phyloP scores from a whole-genome alignment of 768 basidiomycete genomes.

The Auricularia cornea region DNA sequence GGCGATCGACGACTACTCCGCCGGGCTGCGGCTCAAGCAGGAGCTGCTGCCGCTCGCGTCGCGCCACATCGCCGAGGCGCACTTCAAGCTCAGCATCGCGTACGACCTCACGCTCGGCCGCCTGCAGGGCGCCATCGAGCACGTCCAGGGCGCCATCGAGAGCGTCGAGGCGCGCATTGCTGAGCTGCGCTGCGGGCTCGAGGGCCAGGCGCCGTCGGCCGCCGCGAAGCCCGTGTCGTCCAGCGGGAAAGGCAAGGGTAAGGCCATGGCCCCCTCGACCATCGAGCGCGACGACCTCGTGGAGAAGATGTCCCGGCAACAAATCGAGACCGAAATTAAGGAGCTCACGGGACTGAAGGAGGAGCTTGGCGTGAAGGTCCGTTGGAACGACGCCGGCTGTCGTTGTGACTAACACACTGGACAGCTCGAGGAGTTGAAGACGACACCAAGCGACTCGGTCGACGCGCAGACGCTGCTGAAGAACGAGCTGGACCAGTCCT shows the following conservation, averaged over 20 bases:
- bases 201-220: constrained; percentile 24
- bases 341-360: constrained; percentile 68
- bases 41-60: constrained; percentile 77
- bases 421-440: constrained; percentile 87
- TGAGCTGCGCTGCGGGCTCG: constrained; percentile 43
- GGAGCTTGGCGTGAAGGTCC: constrained; percentile 79
- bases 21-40: constrained; percentile 64
- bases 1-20: constrained; percentile 80
- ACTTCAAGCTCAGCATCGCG: constrained; percentile 90
- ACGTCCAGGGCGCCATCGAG: constrained; percentile 71
- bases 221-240: constrained; percentile 25
- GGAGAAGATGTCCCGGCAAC: constrained; percentile 58
- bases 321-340: constrained; percentile 70
- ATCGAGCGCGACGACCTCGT: constrained; percentile 47
- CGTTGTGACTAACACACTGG: not conserved
- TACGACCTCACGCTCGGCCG: constrained; percentile 84
- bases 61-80: constrained; percentile 86
- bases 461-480: constrained; percentile 67
- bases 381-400: not conserved
- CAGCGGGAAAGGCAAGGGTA: constrained; percentile 62
- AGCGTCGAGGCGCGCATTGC: constrained; percentile 66
- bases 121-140: constrained; percentile 69
- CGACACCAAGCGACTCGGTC: constrained; percentile 54
- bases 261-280: constrained; percentile 33
- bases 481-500: constrained; percentile 60